Evolutionary conservation across 495 filamentous ascomycete species (phyloP).

Genomic region (Neurospora sp.): DNA sequence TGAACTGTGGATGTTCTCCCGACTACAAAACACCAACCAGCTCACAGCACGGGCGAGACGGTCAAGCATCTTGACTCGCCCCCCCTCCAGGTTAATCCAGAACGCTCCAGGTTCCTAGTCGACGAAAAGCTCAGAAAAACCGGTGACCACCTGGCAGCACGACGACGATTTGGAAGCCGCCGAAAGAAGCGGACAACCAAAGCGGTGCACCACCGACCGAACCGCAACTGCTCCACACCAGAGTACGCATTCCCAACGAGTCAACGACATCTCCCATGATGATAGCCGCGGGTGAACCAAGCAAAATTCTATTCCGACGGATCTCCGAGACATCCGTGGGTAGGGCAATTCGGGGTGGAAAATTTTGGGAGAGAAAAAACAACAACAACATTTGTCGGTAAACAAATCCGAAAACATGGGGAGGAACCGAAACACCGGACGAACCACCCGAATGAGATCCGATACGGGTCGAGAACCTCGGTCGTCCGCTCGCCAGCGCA

Average conservation of each 20-base stretch:
- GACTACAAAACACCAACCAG: not conserved
- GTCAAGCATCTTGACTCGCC: not conserved
- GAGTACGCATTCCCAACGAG: not conserved
- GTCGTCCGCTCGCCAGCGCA: not conserved
- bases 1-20: constrained; percentile 1
- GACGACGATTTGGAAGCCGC: not conserved
- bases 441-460: not conserved
- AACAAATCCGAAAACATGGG: not conserved
- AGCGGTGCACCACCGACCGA: not conserved
- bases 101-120: not conserved
- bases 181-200: not conserved
- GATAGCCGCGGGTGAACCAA: not conserved
- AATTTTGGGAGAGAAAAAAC: not conserved
- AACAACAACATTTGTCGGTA: not conserved
- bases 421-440: not conserved
- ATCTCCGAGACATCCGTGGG: not conserved
- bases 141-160: not conserved
- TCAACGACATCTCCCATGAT: not conserved
- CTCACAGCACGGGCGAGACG: not conserved
- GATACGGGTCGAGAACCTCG: not conserved
- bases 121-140: not conserved
- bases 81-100: not conserved
- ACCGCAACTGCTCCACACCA: not conserved
- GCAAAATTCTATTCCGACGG: not conserved
- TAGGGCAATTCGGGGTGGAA: not conserved